Percentiles rank a stretch among this genome's conserved stretches.
phyloP scores from a whole-genome alignment of 2,329 filamentous ascomycete species.

The Fusarium bactridioides region DNA sequence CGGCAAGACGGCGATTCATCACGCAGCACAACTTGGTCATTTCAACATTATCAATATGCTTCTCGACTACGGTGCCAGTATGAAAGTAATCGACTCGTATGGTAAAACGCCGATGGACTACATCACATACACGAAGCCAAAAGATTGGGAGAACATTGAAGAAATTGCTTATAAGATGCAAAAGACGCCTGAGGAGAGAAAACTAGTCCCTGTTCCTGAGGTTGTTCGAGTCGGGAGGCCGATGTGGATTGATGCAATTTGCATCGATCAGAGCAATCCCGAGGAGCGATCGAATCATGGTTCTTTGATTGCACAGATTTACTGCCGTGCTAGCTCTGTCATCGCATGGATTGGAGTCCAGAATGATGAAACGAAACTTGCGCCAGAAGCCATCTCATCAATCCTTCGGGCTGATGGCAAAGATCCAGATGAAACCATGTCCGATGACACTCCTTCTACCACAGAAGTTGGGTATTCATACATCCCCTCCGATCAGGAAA shows the following conservation, averaged over 20 bases:
- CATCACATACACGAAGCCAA: background rate
- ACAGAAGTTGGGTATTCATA: accelerated
- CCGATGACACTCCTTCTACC: background rate
- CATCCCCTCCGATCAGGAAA: accelerated
- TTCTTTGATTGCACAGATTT: background rate
- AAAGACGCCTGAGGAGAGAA: background rate
- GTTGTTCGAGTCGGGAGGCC: background rate
- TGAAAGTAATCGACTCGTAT: background rate
- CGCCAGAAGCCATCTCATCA: background rate
- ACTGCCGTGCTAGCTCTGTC: background rate
- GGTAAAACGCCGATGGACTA: background rate
- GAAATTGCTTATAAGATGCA: background rate
- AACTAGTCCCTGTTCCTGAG: accelerated
- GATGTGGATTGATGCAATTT: slow-evolving; percentile 11
- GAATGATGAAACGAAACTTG: background rate
- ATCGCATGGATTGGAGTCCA: background rate
- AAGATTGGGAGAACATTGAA: background rate
- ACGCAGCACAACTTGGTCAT: background rate
- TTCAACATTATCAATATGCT: background rate
- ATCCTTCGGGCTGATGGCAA: background rate
- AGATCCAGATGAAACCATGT: background rate
- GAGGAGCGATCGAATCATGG: background rate
- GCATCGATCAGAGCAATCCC: background rate
- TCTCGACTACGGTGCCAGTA: background rate
- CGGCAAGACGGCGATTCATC: background rate